These are phyloP conservation scores for Eucalyptus rudis DNA, from an alignment of 345 rosid genomes.

Conservation along the genomic window DNA sequence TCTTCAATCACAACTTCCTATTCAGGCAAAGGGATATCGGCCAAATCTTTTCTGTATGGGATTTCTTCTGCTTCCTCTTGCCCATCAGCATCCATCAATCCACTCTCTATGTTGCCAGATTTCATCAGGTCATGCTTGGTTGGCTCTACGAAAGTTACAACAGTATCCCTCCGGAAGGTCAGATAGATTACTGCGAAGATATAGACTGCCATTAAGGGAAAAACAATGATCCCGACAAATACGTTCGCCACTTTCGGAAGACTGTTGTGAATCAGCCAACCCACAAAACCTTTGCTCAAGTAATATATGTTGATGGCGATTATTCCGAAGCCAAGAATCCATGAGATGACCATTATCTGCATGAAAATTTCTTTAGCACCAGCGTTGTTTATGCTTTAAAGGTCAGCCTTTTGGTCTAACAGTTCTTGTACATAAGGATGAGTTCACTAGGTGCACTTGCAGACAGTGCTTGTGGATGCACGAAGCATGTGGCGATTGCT, in stretches of 20 bases:
- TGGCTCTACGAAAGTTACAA: conserved; percentile 18
- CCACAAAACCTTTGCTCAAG: conserved; percentile 34
- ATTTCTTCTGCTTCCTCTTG: not conserved
- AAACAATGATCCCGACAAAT: conserved; percentile 33
- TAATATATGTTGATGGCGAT: conserved; percentile 55
- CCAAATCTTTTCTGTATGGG: conserved; percentile 39
- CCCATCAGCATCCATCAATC: not conserved
- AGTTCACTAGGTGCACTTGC: not conserved
- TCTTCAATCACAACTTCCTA: not conserved
- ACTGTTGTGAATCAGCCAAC: conserved; percentile 32
- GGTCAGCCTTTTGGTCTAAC: not conserved
- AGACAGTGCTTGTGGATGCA: not conserved
- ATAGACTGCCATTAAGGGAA: conserved; percentile 43
- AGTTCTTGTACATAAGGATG: not conserved
- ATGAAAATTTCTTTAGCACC: not conserved
- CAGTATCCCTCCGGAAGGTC: conserved; percentile 32
- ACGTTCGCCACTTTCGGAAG: conserved; percentile 25
- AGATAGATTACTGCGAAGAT: conserved; percentile 28
- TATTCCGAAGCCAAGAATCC: conserved; percentile 39
- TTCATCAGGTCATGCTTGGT: not conserved
- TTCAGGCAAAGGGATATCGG: conserved; percentile 19
- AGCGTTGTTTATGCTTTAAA: not conserved
- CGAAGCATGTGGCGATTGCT: not conserved
- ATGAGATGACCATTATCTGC: conserved; percentile 44
- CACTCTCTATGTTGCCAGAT: conserved; percentile 4